A percentile compares a stretch with the other conserved stretches of the same genome.
These are phyloP conservation scores for Pichia sp. DNA, from an alignment of 1,139 yeast species.

Conservation along the genomic window DNA sequence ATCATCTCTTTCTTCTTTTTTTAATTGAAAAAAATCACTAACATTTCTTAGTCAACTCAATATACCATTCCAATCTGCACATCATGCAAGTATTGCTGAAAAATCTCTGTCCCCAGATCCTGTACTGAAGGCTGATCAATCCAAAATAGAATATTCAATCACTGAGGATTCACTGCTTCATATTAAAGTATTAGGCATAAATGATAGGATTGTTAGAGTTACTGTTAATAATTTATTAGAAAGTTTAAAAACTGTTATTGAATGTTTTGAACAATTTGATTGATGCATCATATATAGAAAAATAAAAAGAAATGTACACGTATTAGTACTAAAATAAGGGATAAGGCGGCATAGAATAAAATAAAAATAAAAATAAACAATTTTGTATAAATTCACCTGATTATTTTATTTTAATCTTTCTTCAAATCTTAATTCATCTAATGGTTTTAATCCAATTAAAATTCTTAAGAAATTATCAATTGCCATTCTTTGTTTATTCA, in stretches of 20 bases:
- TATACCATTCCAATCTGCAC: conserved; percentile 55
- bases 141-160: conserved; percentile 6
- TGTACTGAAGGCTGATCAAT: conserved; percentile 56
- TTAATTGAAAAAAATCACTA: background rate
- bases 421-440: conserved; percentile 89
- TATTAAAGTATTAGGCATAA: conserved; percentile 46
- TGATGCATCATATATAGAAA: background rate
- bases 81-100: conserved; percentile 60
- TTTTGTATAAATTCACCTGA: too few relatives aligned
- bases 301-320: background rate
- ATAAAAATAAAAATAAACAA: too few relatives aligned
- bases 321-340: background rate
- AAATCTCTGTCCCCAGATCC: conserved; percentile 70
- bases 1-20: background rate
- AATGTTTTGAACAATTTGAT: conserved; percentile 61
- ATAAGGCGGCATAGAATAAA: background rate
- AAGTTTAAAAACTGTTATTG: conserved; percentile 56
- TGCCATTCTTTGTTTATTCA: conserved; percentile 91
- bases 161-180: conserved; percentile 24
- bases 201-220: conserved; percentile 62
- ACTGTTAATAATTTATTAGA: conserved; percentile 66
- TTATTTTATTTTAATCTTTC: conserved; percentile 60
- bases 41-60: conserved; percentile 33
- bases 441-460: conserved; percentile 82
- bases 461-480: conserved; percentile 86